Percentiles rank a stretch among this genome's conserved stretches.
These are phyloP conservation scores for Cucumis sativus DNA, from an alignment of 306 rosid genomes.

Conservation along the genomic window Cucumber_9930_V3 NC_026656.2:2499501-2500000, in stretches of 20 bases:
- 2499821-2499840: not conserved
- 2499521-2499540: slow-evolving; percentile 19
- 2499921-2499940: not conserved
- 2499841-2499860: not conserved
- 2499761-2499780: not conserved
- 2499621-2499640: slow-evolving; percentile 57
- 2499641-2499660: slow-evolving; percentile 41
- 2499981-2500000: not conserved
- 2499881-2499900: not conserved
- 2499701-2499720: not conserved
- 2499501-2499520: slow-evolving; percentile 23
- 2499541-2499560: slow-evolving; percentile 36
- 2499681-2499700: not conserved
- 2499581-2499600: slow-evolving; percentile 23
- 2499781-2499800: not conserved
- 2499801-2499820: not conserved
- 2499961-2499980: not conserved
- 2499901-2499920: not conserved
- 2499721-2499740: not conserved
- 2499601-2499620: slow-evolving; percentile 32
- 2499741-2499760: not conserved
- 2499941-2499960: not conserved
- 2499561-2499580: slow-evolving; percentile 20
- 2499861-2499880: not conserved
- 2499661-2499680: not conserved